phyloP scores from a whole-genome alignment of 2,329 filamentous ascomycete genomes.

The Rhytidhysteron rufulum region DNA sequence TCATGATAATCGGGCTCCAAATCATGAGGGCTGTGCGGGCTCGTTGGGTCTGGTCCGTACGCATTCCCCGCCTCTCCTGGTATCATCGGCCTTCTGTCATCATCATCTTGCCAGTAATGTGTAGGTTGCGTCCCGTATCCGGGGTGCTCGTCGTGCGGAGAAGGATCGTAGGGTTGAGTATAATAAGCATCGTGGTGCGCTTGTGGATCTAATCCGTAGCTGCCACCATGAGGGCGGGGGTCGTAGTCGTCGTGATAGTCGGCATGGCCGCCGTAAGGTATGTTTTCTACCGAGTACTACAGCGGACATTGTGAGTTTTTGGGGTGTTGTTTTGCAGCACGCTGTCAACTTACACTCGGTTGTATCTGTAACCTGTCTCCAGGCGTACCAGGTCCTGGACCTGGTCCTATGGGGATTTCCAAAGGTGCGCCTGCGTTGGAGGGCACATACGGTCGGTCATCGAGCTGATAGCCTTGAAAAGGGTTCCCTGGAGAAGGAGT shows the following conservation, averaged over 20 bases:
- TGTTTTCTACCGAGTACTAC: constrained; percentile 68
- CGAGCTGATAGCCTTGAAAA: constrained; percentile 73
- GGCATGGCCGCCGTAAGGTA: constrained; percentile 62
- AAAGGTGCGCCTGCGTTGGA: constrained; percentile 51
- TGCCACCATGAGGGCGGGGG: constrained; percentile 50
- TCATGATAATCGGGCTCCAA: constrained; percentile 34
- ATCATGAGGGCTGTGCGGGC: constrained; percentile 43
- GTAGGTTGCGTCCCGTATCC: constrained; percentile 51
- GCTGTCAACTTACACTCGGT: constrained; percentile 64
- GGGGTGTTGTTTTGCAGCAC: constrained; percentile 8
- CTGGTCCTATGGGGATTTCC: constrained; percentile 65
- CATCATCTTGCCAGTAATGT: constrained; percentile 63
- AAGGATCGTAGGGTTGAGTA: constrained; percentile 74
- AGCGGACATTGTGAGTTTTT: constrained; percentile 3
- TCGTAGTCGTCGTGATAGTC: constrained; percentile 54
- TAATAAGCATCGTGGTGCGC: constrained; percentile 86
- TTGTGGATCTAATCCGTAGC: constrained; percentile 76
- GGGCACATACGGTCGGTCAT: constrained; percentile 67
- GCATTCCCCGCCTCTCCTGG: constrained; percentile 56
- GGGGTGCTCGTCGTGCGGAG: constrained; percentile 56
- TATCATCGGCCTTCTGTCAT: constrained; percentile 75
- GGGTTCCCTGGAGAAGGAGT: constrained; percentile 76
- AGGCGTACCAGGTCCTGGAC: constrained; percentile 52
- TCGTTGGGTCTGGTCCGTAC: constrained; percentile 57
- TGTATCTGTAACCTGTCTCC: constrained; percentile 78